Base-by-base conservation (phyloP, 257 asterid species). In the Anisodus tanguticus region DNA sequence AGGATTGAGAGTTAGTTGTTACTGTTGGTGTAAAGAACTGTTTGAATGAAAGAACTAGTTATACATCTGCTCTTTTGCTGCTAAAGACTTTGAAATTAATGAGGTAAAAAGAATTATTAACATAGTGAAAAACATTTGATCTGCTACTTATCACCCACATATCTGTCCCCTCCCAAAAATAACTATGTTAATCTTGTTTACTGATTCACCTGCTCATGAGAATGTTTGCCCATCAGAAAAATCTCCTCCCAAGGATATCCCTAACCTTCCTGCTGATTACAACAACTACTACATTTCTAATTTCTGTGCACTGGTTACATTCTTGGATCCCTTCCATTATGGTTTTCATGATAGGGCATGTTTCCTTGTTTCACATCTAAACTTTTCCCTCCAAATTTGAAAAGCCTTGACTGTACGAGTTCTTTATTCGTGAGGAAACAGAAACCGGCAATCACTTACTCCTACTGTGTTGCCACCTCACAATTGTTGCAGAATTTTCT, bases 371-470 rank as follows among this genome's bases (percentile, higher is more conserved):
- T 7, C 10, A 69, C 41, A 22, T 19, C 22, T 15, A 39, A 41
- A 77, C 3, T 57, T 59, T 59, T 6, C 0, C 31, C 26, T 59
- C 66, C 66, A 59, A 26, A 6, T 13, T 76, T 51, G 81, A 51
- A 26, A 76, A 51, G 49, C 81, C 8, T 76, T 8, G 64, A 53
- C 13, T 47, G 15, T 31, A 22, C 71, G 17, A 8, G 49, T 55
- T 80, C 37, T 47, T 87, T 19, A 71, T 51, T 67, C 10, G 8
- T 3, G 78, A 41, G 78, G 78, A 41, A 41, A 16, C 51, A 69
- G 19, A 69, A 69, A 39, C 31, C 5, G 54, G 16, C 54, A 69
- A 69, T 16, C 54, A 69, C 78, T 41, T 69, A 41, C 41, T 69
- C 54, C 54, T 16, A 69, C 51, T 68, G 15, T 69, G 54, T 26